Conservation (phyloP, 1,284 basidiomycete genomes). For the Cerioporus squamosus region DNA sequence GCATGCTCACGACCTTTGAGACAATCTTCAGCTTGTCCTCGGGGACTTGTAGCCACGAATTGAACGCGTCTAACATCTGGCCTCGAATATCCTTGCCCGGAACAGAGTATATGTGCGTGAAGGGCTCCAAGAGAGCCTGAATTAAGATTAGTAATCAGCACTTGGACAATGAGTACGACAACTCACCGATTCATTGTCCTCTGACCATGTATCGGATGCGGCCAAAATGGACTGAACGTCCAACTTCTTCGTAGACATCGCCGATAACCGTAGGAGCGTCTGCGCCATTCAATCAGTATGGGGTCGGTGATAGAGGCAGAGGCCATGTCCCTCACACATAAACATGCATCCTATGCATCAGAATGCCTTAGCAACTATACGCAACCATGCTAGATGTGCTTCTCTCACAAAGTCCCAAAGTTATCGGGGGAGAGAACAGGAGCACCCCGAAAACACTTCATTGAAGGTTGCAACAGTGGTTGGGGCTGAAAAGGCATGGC, state of each 20-base stretch:
- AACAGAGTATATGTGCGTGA: slow-evolving; percentile 81
- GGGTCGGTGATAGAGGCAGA: too few species aligned
- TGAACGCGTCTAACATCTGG: slow-evolving; percentile 93
- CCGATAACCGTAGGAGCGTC: not conserved
- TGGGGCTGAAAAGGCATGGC: too few species aligned
- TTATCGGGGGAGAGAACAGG: too few species aligned
- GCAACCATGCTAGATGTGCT: too few species aligned
- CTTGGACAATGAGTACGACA: not conserved
- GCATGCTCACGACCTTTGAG: slow-evolving; percentile 85
- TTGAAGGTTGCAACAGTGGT: too few species aligned
- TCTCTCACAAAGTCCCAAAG: too few species aligned
- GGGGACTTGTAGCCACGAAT: slow-evolving; percentile 89
- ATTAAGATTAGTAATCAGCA: not conserved
- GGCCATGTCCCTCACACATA: too few species aligned
- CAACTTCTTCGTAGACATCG: not conserved
- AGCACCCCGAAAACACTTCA: too few species aligned
- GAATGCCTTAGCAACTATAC: too few species aligned
- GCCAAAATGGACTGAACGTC: slow-evolving; percentile 24
- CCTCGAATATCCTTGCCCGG: slow-evolving; percentile 95
- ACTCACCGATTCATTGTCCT: slow-evolving; percentile 27
- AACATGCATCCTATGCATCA: too few species aligned
- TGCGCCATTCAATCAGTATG: too few species aligned
- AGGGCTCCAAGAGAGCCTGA: slow-evolving; percentile 85
- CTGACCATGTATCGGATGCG: slow-evolving; percentile 24
- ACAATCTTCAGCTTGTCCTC: slow-evolving; percentile 74